Conservation (phyloP, 805 yeast species). For the Monosporozyma aerobia region DNA sequence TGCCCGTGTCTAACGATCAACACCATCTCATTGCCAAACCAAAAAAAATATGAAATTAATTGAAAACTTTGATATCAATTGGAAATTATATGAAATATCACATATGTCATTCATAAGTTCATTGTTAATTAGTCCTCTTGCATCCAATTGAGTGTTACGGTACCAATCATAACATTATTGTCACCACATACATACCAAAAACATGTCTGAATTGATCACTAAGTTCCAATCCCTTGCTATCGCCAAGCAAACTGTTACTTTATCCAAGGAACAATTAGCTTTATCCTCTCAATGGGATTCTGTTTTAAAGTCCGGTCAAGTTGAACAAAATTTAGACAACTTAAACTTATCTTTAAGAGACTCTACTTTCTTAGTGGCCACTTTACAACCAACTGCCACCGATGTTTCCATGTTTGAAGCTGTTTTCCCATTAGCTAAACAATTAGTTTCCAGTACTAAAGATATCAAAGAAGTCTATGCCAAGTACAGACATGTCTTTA, state of each 20-base stretch:
- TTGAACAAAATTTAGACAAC: constrained; percentile 44
- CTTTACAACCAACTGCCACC: constrained; percentile 47
- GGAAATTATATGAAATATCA: too few species aligned
- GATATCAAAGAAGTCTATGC: constrained; percentile 43
- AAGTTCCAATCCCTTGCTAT: constrained; percentile 23
- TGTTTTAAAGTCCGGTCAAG: constrained; percentile 43
- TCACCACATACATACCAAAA: neutral
- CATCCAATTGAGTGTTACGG: neutral
- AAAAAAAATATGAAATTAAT: too few species aligned
- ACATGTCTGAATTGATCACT: constrained; percentile 25
- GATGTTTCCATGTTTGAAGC: constrained; percentile 65
- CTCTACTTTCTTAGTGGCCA: constrained; percentile 64
- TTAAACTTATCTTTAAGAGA: constrained; percentile 64
- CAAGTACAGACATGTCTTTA: constrained; percentile 68
- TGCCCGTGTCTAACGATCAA: too few species aligned
- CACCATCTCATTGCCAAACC: too few species aligned
- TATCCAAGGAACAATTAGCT: constrained; percentile 50
- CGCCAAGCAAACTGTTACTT: constrained; percentile 21
- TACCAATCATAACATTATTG: neutral
- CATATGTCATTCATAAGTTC: too few species aligned
- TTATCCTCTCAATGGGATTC: constrained; percentile 72
- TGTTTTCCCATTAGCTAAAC: constrained; percentile 50
- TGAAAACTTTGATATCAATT: too few species aligned
- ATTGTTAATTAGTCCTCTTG: neutral
- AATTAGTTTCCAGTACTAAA: constrained; percentile 42